Conservation (phyloP, 495 filamentous ascomycete species). For the Podospora comata region DNA sequence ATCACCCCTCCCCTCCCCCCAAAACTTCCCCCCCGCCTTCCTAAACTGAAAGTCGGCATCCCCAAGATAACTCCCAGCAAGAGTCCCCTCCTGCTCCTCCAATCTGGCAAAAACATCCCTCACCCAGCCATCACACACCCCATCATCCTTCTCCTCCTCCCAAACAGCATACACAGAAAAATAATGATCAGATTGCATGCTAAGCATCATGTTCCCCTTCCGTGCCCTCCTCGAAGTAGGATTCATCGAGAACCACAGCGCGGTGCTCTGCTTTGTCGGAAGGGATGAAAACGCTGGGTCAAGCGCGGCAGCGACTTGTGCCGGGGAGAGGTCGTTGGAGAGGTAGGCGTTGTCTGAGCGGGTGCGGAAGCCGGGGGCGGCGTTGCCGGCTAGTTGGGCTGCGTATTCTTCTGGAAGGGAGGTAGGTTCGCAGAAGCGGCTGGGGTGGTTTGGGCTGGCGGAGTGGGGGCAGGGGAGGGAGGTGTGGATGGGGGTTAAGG, state of each 20-base stretch:
- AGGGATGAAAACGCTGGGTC: constrained; percentile 45
- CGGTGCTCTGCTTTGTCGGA: constrained; percentile 38
- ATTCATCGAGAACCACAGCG: constrained; percentile 50
- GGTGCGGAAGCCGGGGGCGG: constrained; percentile 46
- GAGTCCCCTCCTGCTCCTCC: constrained; percentile 23
- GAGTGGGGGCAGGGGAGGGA: constrained; percentile 39
- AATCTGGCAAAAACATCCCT: constrained; percentile 38
- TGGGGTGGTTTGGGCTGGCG: constrained; percentile 31
- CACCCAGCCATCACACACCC: constrained; percentile 41
- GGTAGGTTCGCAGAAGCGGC: constrained; percentile 35
- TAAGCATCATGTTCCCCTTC: constrained; percentile 46
- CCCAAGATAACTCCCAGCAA: constrained; percentile 48
- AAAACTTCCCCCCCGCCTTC: constrained; percentile 39
- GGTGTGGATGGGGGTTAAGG: constrained; percentile 37
- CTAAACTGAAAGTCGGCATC: constrained; percentile 51
- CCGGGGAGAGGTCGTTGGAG: constrained; percentile 36
- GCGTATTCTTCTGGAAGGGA: constrained; percentile 42
- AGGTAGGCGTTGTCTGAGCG: constrained; percentile 52
- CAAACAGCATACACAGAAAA: constrained; percentile 52
- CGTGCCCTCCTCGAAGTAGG: constrained; percentile 32
- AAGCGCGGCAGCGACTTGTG: constrained; percentile 36
- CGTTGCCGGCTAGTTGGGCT: constrained; percentile 41
- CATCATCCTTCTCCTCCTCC: constrained; percentile 46
- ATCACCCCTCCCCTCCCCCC: constrained; percentile 37
- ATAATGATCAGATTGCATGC: constrained; percentile 54